These are phyloP conservation scores for Ampelocalamus luodianensis DNA, from an alignment of 176 grass and related monocot species.

Conservation along the genomic window DNA sequence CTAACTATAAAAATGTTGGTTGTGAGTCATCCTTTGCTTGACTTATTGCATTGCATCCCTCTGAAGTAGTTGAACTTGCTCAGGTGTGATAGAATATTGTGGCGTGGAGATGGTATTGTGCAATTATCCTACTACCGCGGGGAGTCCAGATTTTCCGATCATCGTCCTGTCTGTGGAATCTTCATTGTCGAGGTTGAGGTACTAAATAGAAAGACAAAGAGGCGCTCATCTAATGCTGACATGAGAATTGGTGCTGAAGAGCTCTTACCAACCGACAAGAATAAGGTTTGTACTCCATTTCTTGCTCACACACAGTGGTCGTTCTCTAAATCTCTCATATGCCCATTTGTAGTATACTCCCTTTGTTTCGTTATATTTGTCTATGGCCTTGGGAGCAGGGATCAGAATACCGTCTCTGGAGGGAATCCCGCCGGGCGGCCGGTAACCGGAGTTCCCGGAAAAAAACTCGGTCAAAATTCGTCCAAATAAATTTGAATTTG, in stretches of 20 bases:
- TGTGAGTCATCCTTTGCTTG: background rate
- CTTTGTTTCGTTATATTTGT: too few species aligned
- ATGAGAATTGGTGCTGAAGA: conserved; percentile 67
- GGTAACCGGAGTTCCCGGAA: too few species aligned
- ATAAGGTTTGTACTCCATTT: conserved; percentile 38
- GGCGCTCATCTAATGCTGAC: conserved; percentile 46
- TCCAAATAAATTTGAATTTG: too few species aligned
- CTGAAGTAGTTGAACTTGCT: conserved; percentile 39
- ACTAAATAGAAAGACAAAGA: conserved; percentile 41
- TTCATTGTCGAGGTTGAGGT: conserved; percentile 63
- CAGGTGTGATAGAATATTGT: conserved; percentile 95
- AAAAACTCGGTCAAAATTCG: too few species aligned
- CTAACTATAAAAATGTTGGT: conserved; percentile 23
- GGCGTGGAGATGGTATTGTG: conserved; percentile 69
- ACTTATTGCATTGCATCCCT: background rate
- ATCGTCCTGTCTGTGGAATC: conserved; percentile 75
- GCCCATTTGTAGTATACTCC: background rate
- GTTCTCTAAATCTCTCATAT: conserved; percentile 16
- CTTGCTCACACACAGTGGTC: background rate
- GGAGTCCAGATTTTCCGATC: conserved; percentile 81
- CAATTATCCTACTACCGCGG: conserved; percentile 73
- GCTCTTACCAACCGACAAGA: conserved; percentile 45
- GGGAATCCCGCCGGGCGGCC: too few species aligned
- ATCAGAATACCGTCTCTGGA: too few species aligned
- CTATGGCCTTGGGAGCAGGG: too few species aligned